Conservation (phyloP, 306 rosid species). For the Vicia villosa region DNA sequence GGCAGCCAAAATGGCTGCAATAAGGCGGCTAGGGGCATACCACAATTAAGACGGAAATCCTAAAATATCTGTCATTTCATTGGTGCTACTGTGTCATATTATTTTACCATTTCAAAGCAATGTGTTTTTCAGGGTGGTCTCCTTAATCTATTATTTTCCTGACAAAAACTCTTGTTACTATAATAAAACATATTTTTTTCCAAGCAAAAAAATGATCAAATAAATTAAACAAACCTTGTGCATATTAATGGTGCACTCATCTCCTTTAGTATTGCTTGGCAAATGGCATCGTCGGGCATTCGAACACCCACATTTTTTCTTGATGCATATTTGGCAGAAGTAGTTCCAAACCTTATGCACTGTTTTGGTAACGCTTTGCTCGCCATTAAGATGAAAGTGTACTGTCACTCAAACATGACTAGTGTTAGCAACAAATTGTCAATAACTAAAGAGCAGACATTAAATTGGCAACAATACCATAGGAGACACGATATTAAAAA, state of each 20-base stretch:
- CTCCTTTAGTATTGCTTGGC: conserved; percentile 81
- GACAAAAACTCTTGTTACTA: conserved; percentile 19
- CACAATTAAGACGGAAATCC: not conserved
- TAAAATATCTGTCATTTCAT: conserved; percentile 14
- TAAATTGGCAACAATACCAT: conserved; percentile 17
- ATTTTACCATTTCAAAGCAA: conserved; percentile 1
- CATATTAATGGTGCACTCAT: conserved; percentile 83
- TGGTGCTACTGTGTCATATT: not conserved
- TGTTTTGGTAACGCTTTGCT: conserved; percentile 89
- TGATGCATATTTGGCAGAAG: conserved; percentile 64
- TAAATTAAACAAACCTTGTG: conserved; percentile 61
- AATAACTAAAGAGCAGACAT: conserved; percentile 20
- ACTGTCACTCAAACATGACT: conserved; percentile 59
- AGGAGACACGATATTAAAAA: not conserved
- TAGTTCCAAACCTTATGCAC: conserved; percentile 76
- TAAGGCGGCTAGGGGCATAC: not conserved
- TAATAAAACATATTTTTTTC: conserved; percentile 14
- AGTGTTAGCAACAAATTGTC: conserved; percentile 34
- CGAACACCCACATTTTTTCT: conserved; percentile 91
- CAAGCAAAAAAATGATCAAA: conserved; percentile 12
- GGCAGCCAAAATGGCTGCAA: not conserved
- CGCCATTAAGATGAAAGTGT: conserved; percentile 90
- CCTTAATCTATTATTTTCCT: conserved; percentile 1
- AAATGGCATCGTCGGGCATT: conserved; percentile 81
- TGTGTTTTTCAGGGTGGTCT: not conserved